phyloP scores from a whole-genome alignment of 768 basidiomycete species.

The Sarcodon sp. region DNA sequence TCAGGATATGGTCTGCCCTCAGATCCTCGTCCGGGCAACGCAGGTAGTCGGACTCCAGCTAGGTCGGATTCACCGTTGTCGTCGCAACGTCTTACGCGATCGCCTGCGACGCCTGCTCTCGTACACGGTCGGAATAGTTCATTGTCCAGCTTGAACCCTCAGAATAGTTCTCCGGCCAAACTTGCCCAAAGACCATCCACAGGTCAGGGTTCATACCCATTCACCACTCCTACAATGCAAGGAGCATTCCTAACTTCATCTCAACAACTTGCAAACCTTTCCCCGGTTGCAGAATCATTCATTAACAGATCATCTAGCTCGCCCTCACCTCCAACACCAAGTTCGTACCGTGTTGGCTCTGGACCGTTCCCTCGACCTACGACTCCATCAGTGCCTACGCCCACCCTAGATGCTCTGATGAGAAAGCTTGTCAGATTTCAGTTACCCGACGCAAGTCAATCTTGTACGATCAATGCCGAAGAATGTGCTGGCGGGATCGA shows the following conservation, averaged over 20 bases:
- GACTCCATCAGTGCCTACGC: slow-evolving; percentile 27
- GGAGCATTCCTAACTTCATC: slow-evolving; percentile 4
- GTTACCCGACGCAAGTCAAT: slow-evolving; percentile 68
- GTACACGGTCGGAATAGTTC: slow-evolving; percentile 43
- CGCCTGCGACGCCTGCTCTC: slow-evolving; percentile 22
- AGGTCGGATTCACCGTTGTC: slow-evolving; percentile 25
- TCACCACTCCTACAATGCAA: background rate
- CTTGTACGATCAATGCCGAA: slow-evolving; percentile 59
- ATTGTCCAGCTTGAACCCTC: slow-evolving; percentile 26
- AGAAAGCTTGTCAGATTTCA: slow-evolving; percentile 83
- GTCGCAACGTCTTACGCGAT: slow-evolving; percentile 26
- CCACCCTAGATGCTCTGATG: slow-evolving; percentile 66
- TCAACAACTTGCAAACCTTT: slow-evolving; percentile 22
- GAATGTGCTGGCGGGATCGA: slow-evolving; percentile 76
- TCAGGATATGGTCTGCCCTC: slow-evolving; percentile 39
- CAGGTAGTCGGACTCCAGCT: slow-evolving; percentile 19
- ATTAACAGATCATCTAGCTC: slow-evolving; percentile 15
- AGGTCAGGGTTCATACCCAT: slow-evolving; percentile 41
- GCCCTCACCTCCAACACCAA: slow-evolving; percentile 35
- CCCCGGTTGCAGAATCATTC: slow-evolving; percentile 65
- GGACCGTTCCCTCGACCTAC: slow-evolving; percentile 40
- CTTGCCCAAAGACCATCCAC: slow-evolving; percentile 30
- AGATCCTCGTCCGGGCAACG: slow-evolving; percentile 45
- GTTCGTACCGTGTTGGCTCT: slow-evolving; percentile 42
- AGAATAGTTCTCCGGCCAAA: slow-evolving; percentile 25